Evolutionary conservation across 495 filamentous ascomycete genomes (phyloP).

Genomic region (Podospora comata): DNA sequence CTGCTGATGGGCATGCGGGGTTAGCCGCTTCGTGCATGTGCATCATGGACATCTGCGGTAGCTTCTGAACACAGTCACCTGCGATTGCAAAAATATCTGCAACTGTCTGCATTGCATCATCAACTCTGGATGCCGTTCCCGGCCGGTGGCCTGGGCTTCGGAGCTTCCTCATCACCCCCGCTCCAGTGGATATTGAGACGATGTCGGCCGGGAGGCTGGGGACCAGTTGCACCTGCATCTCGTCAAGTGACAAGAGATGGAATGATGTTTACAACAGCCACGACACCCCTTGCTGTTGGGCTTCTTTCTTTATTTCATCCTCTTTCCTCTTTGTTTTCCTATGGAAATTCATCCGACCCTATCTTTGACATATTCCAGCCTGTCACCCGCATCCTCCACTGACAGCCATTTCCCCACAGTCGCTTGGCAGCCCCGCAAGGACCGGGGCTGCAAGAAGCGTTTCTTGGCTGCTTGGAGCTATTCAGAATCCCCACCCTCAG

Average conservation of each 20-base stretch:
- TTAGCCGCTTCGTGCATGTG: neutral
- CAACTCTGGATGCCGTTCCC: conserved; percentile 1
- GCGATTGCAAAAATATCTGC: neutral
- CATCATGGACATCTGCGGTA: neutral
- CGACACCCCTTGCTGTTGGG: neutral
- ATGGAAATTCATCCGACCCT: neutral
- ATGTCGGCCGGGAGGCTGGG: neutral
- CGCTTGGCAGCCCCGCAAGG: neutral
- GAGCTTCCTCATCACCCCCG: too few relatives aligned
- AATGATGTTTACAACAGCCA: neutral
- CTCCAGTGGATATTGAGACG: neutral
- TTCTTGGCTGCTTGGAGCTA: conserved; percentile 13
- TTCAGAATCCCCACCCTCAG: conserved; percentile 10
- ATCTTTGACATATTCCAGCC: neutral
- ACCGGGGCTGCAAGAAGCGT: neutral
- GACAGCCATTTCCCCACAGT: conserved; percentile 1
- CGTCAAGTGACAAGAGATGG: conserved; percentile 4
- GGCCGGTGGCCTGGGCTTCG: neutral
- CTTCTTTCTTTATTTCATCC: too few relatives aligned
- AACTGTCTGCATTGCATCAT: conserved; percentile 10
- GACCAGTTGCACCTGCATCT: conserved; percentile 3
- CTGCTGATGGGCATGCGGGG: neutral
- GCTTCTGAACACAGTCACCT: neutral
- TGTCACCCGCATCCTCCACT: neutral
- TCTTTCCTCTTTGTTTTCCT: neutral